A percentile compares a stretch with the other conserved stretches of the same genome.
These are phyloP conservation scores for Fusarium begoniae DNA, from an alignment of 2,329 filamentous ascomycete species.

Conservation along the genomic window DNA sequence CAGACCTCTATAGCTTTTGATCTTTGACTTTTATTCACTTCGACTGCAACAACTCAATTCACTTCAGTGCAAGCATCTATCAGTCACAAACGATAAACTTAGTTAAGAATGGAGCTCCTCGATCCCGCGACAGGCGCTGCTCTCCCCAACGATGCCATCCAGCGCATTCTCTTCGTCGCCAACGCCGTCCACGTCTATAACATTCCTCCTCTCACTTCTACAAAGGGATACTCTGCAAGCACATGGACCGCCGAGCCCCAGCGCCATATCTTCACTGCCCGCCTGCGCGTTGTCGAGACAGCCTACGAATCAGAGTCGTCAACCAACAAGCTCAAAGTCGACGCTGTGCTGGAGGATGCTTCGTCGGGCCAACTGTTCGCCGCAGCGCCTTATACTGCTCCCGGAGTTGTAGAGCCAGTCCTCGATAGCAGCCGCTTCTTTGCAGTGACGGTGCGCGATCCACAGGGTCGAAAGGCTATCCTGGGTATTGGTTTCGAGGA, in stretches of 20 bases:
- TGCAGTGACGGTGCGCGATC: conserved; percentile 81
- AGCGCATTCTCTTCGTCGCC: conserved; percentile 83
- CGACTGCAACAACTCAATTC: not conserved
- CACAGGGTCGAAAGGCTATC: conserved; percentile 77
- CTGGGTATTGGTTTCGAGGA: conserved; percentile 90
- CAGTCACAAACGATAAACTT: not conserved
- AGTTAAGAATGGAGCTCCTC: conserved; percentile 64
- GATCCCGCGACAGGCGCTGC: conserved; percentile 77
- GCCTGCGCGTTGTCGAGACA: conserved; percentile 81
- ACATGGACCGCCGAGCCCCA: conserved; percentile 77
- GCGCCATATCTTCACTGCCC: conserved; percentile 85
- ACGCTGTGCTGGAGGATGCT: conserved; percentile 82
- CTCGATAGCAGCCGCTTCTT: conserved; percentile 87
- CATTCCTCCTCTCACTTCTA: conserved; percentile 81
- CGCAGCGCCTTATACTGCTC: conserved; percentile 78
- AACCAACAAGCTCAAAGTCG: conserved; percentile 70
- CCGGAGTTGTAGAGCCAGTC: conserved; percentile 76
- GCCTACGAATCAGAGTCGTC: conserved; percentile 57
- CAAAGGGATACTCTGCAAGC: conserved; percentile 80
- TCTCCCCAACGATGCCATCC: conserved; percentile 80
- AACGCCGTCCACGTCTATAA: conserved; percentile 84
- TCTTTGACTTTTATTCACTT: not conserved
- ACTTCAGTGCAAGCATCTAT: not conserved
- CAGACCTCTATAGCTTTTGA: not conserved
- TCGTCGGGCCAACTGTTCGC: conserved; percentile 80